A percentile compares a stretch with the other conserved stretches of the same genome.
Evolutionary conservation across 768 basidiomycete genomes (phyloP).

Genomic region (Trametes cinnabarina): DNA sequence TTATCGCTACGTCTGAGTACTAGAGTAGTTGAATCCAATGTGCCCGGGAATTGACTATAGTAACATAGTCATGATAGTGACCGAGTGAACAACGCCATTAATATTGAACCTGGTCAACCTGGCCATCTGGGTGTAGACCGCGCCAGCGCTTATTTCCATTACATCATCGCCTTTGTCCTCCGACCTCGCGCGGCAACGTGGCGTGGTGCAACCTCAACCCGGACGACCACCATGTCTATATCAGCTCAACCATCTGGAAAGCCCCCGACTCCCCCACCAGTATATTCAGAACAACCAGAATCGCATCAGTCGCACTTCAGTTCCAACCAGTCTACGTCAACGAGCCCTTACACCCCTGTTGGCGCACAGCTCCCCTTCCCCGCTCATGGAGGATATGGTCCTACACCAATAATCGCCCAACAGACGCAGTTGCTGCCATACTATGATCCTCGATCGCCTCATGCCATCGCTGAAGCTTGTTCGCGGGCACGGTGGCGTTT

Average conservation of each 20-base stretch:
- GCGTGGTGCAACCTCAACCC: not conserved
- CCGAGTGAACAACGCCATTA: too few species aligned
- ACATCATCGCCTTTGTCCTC: not conserved
- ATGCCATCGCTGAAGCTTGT: conserved; percentile 38
- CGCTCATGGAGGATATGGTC: conserved; percentile 32
- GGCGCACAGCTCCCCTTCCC: conserved; percentile 16
- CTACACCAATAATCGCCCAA: conserved; percentile 41
- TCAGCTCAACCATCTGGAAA: conserved; percentile 19
- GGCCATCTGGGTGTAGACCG: too few species aligned
- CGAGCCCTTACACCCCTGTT: conserved; percentile 7
- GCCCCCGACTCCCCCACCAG: conserved; percentile 26
- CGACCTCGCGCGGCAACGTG: not conserved
- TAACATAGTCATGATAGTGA: too few species aligned
- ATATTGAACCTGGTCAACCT: too few species aligned
- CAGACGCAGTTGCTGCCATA: conserved; percentile 39
- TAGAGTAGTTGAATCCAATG: too few species aligned
- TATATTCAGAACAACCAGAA: conserved; percentile 24
- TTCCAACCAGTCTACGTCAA: conserved; percentile 11
- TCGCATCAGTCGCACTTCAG: not conserved
- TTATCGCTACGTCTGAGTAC: too few species aligned
- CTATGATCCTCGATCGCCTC: conserved; percentile 43
- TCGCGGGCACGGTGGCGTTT: conserved; percentile 45
- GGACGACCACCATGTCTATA: not conserved
- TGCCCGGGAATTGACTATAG: too few species aligned
- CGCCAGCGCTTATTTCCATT: not conserved